Evolutionary conservation across 2,329 filamentous ascomycete genomes (phyloP).

Genomic region (Sporothrix sp.): DNA sequence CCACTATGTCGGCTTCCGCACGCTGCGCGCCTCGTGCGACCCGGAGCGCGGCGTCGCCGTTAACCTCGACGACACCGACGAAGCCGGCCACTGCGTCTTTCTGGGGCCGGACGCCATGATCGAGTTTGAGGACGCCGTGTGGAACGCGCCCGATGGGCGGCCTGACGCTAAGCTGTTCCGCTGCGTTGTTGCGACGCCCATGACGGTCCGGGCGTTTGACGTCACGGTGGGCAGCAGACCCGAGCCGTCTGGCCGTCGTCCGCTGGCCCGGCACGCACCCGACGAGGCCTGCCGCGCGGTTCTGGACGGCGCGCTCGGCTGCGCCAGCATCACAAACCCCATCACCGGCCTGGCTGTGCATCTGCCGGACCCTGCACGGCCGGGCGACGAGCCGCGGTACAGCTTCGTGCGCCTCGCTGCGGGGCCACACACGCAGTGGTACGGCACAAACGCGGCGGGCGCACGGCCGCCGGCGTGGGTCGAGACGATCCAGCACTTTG

Average conservation of each 20-base stretch:
- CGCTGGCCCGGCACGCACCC: no score
- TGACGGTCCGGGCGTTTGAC: constrained; percentile 41
- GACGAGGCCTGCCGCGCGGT: no score
- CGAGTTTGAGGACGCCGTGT: constrained; percentile 45
- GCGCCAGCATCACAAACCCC: constrained; percentile 32
- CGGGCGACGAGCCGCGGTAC: constrained; percentile 34
- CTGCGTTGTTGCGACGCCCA: constrained; percentile 46
- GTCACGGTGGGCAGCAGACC: no score
- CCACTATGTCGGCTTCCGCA: constrained; percentile 47
- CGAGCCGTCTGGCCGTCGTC: no score
- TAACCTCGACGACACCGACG: constrained; percentile 32
- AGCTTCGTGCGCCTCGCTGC: constrained; percentile 41
- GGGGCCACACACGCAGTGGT: constrained; percentile 40
- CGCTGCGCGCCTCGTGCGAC: constrained; percentile 29
- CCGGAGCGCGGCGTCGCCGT: constrained; percentile 28
- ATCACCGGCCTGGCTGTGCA: constrained; percentile 37
- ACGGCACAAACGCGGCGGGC: constrained; percentile 35
- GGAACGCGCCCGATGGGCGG: constrained; percentile 26
- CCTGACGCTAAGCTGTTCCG: constrained; percentile 28
- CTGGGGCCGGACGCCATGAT: constrained; percentile 45
- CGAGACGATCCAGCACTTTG: neutral
- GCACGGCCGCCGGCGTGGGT: constrained; percentile 34
- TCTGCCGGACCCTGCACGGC: constrained; percentile 25
- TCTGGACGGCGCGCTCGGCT: no score
- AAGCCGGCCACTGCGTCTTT: constrained; percentile 39